Percentiles rank a stretch among this genome's conserved stretches.
Evolutionary conservation across 768 basidiomycete species (phyloP).

Genomic region (Baorangia bicolor): DNA sequence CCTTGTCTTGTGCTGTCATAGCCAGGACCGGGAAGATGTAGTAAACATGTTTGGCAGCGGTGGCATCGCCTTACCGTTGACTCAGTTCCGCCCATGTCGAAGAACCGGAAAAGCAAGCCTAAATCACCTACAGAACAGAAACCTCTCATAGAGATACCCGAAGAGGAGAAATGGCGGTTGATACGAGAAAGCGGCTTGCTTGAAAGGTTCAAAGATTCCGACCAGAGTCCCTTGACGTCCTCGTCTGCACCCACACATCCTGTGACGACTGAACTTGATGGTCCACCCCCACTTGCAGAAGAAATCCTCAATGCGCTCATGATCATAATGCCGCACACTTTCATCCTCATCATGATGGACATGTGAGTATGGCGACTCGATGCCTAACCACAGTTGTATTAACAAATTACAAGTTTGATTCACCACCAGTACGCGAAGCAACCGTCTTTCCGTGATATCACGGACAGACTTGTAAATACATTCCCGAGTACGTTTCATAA

Average conservation of each 20-base stretch:
- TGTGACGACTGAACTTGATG: slow-evolving; percentile 27
- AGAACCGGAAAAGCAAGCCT: slow-evolving; percentile 21
- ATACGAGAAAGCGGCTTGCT: slow-evolving; percentile 66
- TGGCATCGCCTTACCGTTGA: background rate
- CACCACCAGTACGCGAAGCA: slow-evolving; percentile 75
- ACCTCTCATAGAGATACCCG: slow-evolving; percentile 51
- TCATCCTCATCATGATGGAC: slow-evolving; percentile 77
- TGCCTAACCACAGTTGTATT: background rate
- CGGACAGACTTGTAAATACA: slow-evolving; percentile 59
- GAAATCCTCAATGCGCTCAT: slow-evolving; percentile 69
- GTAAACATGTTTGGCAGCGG: slow-evolving; percentile 10
- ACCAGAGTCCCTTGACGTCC: slow-evolving; percentile 3
- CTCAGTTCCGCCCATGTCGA: slow-evolving; percentile 26
- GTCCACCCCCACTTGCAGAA: slow-evolving; percentile 48
- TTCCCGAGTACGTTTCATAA: slow-evolving; percentile 62
- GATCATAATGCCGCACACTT: slow-evolving; percentile 72
- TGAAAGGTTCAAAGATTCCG: slow-evolving; percentile 31
- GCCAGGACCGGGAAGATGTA: background rate
- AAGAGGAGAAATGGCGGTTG: slow-evolving; percentile 78
- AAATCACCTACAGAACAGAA: slow-evolving; percentile 11
- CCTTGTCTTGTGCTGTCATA: slow-evolving; percentile 24
- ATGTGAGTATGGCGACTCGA: slow-evolving; percentile 61
- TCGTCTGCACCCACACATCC: background rate
- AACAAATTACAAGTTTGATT: slow-evolving; percentile 51
- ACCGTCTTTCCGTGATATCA: slow-evolving; percentile 46